A percentile compares a stretch with the other conserved stretches of the same genome.
Conservation (phyloP, 345 rosid genomes). For the Raphanus raphanistrum region DNA sequence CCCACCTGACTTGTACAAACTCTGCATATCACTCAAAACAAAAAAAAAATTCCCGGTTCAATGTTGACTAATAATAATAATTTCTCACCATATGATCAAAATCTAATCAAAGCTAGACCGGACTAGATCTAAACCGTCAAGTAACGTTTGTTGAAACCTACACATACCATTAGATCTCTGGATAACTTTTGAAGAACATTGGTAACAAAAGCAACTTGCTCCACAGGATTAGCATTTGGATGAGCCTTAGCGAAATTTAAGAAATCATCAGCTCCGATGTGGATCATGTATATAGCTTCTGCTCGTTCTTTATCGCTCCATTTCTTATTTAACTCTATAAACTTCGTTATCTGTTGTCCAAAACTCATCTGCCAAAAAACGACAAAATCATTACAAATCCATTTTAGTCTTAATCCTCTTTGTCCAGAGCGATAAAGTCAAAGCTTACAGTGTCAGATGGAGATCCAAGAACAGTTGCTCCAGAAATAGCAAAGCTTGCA, state of each 20-base stretch:
- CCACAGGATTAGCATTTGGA: constrained; percentile 23
- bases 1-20: constrained; percentile 32
- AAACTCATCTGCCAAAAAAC: constrained; percentile 20
- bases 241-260: constrained; percentile 32
- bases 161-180: constrained; percentile 25
- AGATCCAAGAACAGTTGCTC: constrained; percentile 35
- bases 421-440: no score
- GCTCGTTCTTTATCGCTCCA: constrained; percentile 35
- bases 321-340: constrained; percentile 4
- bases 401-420: neutral
- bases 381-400: neutral
- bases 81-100: neutral
- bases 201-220: constrained; percentile 20
- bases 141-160: neutral
- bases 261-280: constrained; percentile 42
- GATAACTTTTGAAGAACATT: constrained; percentile 6
- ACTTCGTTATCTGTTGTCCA: constrained; percentile 28
- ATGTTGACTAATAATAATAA: neutral
- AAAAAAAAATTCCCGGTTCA: neutral
- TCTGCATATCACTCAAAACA: constrained; percentile 14
- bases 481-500: constrained; percentile 37
- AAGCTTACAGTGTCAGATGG: constrained; percentile 30
- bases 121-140: neutral
- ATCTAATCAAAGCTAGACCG: neutral
- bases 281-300: constrained; percentile 29